Evolutionary conservation across 495 filamentous ascomycete species (phyloP).

Genomic region (Mytilinidion resinicola): DNA sequence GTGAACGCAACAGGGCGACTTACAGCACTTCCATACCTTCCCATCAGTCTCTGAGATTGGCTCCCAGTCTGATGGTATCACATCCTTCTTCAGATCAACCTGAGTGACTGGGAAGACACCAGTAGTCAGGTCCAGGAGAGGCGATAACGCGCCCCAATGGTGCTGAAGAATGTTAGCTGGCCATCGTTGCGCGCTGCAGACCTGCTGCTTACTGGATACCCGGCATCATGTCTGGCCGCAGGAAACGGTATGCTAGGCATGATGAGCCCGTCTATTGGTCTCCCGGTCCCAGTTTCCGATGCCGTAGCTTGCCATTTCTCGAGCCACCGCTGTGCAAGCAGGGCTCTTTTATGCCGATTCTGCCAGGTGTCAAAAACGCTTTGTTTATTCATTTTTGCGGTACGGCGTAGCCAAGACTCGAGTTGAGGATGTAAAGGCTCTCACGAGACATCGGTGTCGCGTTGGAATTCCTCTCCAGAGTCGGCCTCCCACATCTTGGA

Average conservation of each 20-base stretch:
- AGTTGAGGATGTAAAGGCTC: not conserved
- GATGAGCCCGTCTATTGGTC: conserved; percentile 1
- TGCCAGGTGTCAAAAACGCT: not conserved
- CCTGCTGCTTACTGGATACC: too few relatives aligned
- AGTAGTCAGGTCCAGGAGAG: too few relatives aligned
- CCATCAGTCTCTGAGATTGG: too few relatives aligned
- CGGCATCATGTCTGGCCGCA: too few relatives aligned
- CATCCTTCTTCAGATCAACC: too few relatives aligned
- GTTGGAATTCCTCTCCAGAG: not conserved
- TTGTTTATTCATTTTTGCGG: not conserved
- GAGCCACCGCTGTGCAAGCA: not conserved
- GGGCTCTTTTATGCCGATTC: not conserved
- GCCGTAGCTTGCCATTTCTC: not conserved
- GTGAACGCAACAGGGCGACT: too few relatives aligned
- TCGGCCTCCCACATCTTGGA: not conserved
- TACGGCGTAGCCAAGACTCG: not conserved
- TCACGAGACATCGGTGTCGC: not conserved
- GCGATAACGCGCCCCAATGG: too few relatives aligned
- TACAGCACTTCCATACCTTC: too few relatives aligned
- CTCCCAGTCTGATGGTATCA: too few relatives aligned
- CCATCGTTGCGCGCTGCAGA: too few relatives aligned
- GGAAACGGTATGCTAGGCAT: not conserved
- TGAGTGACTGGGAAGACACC: too few relatives aligned
- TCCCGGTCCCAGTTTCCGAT: not conserved
- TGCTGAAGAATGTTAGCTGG: too few relatives aligned